Percentiles rank a stretch among this genome's conserved stretches.
Conservation (phyloP, 441 rosid genomes). For the Mallotus repandus region DNA sequence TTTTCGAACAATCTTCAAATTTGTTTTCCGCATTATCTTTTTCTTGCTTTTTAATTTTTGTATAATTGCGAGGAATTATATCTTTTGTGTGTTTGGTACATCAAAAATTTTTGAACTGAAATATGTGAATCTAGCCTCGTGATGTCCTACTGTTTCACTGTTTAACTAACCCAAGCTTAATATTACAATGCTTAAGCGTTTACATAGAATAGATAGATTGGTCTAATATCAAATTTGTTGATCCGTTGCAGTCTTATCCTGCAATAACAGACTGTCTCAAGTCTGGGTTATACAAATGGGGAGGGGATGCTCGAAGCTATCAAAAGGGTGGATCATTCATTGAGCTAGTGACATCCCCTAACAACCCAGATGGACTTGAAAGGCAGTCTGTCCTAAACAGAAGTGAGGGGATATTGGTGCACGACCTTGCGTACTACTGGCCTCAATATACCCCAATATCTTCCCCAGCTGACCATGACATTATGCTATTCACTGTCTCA, state of each 20-base stretch:
- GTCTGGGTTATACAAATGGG: conserved; percentile 78
- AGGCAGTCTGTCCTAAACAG: conserved; percentile 68
- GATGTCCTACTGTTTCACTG: too few species aligned
- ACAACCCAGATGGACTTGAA: conserved; percentile 77
- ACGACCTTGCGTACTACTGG: conserved; percentile 94
- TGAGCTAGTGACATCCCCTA: conserved; percentile 87
- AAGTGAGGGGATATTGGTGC: conserved; percentile 63
- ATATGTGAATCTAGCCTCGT: too few species aligned
- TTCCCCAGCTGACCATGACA: conserved; percentile 60
- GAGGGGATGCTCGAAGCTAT: conserved; percentile 73
- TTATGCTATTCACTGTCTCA: conserved; percentile 80
- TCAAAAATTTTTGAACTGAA: too few species aligned
- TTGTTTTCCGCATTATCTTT: too few species aligned
- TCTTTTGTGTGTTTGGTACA: too few species aligned
- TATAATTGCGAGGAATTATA: too few species aligned
- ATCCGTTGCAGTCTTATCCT: conserved; percentile 74
- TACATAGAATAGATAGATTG: neutral
- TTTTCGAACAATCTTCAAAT: too few species aligned
- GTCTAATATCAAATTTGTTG: conserved; percentile 12
- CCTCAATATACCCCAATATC: conserved; percentile 87
- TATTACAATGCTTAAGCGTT: neutral
- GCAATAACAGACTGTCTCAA: conserved; percentile 73
- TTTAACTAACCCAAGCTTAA: neutral
- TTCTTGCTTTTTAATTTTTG: too few species aligned
- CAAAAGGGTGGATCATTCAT: conserved; percentile 60